Evolutionary conservation across 1,284 basidiomycete species (phyloP).

Genomic region (Cutaneotrichosporon sp.): DNA sequence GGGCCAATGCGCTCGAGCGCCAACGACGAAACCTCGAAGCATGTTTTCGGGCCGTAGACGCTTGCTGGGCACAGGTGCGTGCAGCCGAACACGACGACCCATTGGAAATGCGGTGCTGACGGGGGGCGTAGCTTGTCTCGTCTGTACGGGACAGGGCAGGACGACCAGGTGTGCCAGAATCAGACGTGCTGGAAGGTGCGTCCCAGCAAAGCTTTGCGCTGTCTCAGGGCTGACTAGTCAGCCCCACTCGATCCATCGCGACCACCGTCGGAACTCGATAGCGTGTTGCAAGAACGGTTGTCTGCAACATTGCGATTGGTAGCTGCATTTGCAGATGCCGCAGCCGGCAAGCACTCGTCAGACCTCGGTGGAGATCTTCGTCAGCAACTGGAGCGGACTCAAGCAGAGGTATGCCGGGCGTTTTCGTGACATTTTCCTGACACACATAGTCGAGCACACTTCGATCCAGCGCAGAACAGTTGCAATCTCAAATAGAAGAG

Average conservation of each 20-base stretch:
- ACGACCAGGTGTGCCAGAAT: slow-evolving; percentile 8
- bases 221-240: slow-evolving; percentile 9
- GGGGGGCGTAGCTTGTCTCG: slow-evolving; percentile 40
- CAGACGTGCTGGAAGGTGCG: slow-evolving; percentile 17
- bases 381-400: slow-evolving; percentile 19
- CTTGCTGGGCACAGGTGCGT: slow-evolving; percentile 83
- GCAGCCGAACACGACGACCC: not conserved
- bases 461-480: slow-evolving; percentile 54
- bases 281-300: slow-evolving; percentile 29
- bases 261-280: slow-evolving; percentile 27
- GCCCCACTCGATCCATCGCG: slow-evolving; percentile 27
- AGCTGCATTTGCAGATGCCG: slow-evolving; percentile 23
- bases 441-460: slow-evolving; percentile 27
- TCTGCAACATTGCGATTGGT: slow-evolving; percentile 33
- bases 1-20: slow-evolving; percentile 67
- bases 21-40: slow-evolving; percentile 69
- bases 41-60: slow-evolving; percentile 69
- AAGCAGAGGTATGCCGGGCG: slow-evolving; percentile 30
- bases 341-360: slow-evolving; percentile 6
- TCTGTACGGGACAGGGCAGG: slow-evolving; percentile 33
- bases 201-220: not conserved
- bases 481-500: slow-evolving; percentile 58
- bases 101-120: slow-evolving; percentile 3
- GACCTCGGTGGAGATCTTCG: slow-evolving; percentile 5
- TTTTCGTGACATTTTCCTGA: slow-evolving; percentile 4